Evolutionary conservation across 306 rosid species (phyloP), one percentile per base, ranked within the genome.

Genomic region (Senna siamea): DNA sequence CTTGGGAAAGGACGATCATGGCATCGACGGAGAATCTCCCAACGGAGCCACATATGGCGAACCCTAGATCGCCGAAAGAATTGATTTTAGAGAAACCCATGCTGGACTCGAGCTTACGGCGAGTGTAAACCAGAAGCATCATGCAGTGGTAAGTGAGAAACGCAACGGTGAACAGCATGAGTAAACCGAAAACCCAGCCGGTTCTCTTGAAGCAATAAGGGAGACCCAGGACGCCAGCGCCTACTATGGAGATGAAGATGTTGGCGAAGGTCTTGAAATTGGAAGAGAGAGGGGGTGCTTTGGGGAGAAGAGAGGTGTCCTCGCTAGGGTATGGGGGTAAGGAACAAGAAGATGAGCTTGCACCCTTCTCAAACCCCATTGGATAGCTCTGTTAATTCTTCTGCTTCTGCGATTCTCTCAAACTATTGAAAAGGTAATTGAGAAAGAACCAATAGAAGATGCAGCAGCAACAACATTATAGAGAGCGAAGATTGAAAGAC

Each of bases 51-150:
- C 84, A 88, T 13, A 86, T 74, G 23, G 85, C 34, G 65, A 86
- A 90, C 8, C 90, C 96, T 0, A 90, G 65, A 34, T 90, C 96
- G 7, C 93, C 96, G 7, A 90, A 90, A 1, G 96, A 90, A 0
- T 67, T 5, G 81, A 88, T 76, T 58, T 83, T 86, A 57, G 92
- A 44, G 80, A 69, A 70, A 0, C 82, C 82, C 3, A 2, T 0
- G 1, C 59, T 6, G 40, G 91, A 79, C 7, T 90, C 89, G 37
- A 86, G 91, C 56, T 80, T 85, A 18, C 90, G 90, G 56, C 93
- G 93, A 0, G 96, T 88, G 48, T 19, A 34, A 65, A 90, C 88
- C 0, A 90, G 83, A 4, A 88, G 96, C 79, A 90, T 80, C 96
- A 88, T 90, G 19, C 96, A 88, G 84, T 90, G 64, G 66, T 90